These are phyloP conservation scores for Nicotiana attenuata DNA, from an alignment of 257 asterid species.

Conservation along the genomic window DNA sequence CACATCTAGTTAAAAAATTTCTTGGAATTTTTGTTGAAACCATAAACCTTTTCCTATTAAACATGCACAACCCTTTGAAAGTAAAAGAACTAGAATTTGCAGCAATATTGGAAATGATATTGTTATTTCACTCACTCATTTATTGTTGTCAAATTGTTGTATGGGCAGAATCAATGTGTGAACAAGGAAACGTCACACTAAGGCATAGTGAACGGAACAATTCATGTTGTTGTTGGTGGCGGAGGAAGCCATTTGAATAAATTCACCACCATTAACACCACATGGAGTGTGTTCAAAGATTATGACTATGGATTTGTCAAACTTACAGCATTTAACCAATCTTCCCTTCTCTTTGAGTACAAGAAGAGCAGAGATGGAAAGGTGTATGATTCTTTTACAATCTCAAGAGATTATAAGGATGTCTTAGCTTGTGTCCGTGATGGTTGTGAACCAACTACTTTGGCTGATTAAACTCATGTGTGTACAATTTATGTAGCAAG, in stretches of 20 bases:
- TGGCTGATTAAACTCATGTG: neutral
- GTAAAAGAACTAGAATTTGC: neutral
- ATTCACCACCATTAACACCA: neutral
- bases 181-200: conserved; percentile 38
- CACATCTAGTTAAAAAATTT: too few species aligned
- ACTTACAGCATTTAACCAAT: conserved; percentile 1
- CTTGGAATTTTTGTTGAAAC: neutral
- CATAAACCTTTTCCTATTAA: neutral
- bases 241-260: conserved; percentile 29
- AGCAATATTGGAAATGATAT: neutral
- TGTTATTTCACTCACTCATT: neutral
- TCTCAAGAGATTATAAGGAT: conserved; percentile 4
- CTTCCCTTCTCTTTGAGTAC: neutral
- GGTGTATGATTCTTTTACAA: neutral
- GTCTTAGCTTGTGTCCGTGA: conserved; percentile 5
- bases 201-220: conserved; percentile 26
- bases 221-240: conserved; percentile 37
- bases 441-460: conserved; percentile 6
- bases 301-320: conserved; percentile 1
- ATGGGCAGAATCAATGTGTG: conserved; percentile 48
- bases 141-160: neutral
- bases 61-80: neutral
- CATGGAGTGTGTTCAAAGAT: conserved; percentile 5
- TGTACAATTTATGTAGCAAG: neutral
- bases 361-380: conserved; percentile 6